Percentiles rank a stretch among this genome's conserved stretches.
Conservation (phyloP, 176 grass and related monocot genomes). For the Oryza brachyantha region DNA sequence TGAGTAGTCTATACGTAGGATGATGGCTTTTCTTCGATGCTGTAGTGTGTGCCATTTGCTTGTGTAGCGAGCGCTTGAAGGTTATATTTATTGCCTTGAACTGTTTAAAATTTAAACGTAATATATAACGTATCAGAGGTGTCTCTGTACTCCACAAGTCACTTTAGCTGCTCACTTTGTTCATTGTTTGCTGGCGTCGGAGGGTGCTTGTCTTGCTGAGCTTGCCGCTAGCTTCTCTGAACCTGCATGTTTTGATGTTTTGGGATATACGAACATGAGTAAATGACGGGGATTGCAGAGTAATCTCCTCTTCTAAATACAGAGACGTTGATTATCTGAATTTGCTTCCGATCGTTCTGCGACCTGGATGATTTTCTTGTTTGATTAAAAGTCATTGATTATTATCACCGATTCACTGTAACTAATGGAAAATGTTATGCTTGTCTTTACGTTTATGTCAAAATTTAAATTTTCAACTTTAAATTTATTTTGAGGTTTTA, state of each 20-base stretch:
- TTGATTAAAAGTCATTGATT: too few relatives aligned
- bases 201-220: background rate
- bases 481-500: too few relatives aligned
- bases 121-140: conserved; percentile 11
- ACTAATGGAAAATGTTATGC: too few relatives aligned
- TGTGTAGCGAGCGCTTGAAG: conserved; percentile 6
- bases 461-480: too few relatives aligned
- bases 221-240: background rate
- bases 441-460: too few relatives aligned
- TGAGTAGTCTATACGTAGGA: background rate
- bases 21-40: background rate
- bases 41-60: background rate
- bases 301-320: background rate
- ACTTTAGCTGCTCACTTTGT: background rate
- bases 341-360: too few relatives aligned
- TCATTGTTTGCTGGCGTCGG: background rate
- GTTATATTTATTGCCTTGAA: background rate
- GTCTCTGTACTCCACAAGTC: conserved; percentile 19
- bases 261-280: too few relatives aligned
- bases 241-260: background rate
- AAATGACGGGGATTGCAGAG: background rate
- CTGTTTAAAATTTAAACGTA: conserved; percentile 26
- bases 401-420: too few relatives aligned
- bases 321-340: too few relatives aligned
- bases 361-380: too few relatives aligned